Evolutionary conservation across 1,284 basidiomycete species (phyloP).

Genomic region (Rhodofomes roseus): DNA sequence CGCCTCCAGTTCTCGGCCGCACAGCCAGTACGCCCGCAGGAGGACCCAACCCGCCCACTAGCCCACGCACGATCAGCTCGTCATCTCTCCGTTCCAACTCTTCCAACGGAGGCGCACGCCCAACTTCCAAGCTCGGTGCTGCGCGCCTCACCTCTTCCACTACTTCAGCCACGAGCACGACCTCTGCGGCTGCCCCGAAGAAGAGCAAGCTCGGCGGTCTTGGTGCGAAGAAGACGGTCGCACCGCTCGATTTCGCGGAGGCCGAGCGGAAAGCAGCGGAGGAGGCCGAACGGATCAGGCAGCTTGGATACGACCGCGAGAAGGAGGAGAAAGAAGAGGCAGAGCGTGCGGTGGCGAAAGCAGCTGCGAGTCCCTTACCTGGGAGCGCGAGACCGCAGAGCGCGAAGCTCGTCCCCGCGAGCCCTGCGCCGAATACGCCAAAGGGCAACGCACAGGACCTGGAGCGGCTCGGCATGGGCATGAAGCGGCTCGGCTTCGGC

Average conservation of each 20-base stretch:
- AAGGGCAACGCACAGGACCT: conserved; percentile 45
- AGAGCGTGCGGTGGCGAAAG: conserved; percentile 56
- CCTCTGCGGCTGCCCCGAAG: conserved; percentile 39
- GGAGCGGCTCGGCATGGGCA: conserved; percentile 74
- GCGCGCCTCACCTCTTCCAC: conserved; percentile 52
- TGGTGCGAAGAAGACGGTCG: conserved; percentile 79
- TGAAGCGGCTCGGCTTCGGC: conserved; percentile 87
- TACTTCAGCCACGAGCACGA: conserved; percentile 27
- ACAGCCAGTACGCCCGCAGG: conserved; percentile 35
- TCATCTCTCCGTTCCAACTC: conserved; percentile 46
- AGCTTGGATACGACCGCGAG: conserved; percentile 85
- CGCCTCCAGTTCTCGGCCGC: conserved; percentile 57
- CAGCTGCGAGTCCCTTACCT: conserved; percentile 29
- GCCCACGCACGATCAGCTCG: conserved; percentile 66
- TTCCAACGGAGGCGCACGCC: conserved; percentile 33
- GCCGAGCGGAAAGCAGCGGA: conserved; percentile 85
- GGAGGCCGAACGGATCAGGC: conserved; percentile 86
- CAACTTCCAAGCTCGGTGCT: conserved; percentile 44
- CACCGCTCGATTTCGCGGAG: conserved; percentile 86
- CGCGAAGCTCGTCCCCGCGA: conserved; percentile 24
- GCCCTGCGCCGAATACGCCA: conserved; percentile 23
- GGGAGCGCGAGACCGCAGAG: conserved; percentile 21
- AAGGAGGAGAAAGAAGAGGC: conserved; percentile 69
- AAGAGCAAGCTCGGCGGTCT: conserved; percentile 78
- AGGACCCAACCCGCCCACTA: conserved; percentile 30